A percentile compares a stretch with the other conserved stretches of the same genome.
Evolutionary conservation across 1,284 basidiomycete species (phyloP).

Genomic region (Naganishia sp.): DNA sequence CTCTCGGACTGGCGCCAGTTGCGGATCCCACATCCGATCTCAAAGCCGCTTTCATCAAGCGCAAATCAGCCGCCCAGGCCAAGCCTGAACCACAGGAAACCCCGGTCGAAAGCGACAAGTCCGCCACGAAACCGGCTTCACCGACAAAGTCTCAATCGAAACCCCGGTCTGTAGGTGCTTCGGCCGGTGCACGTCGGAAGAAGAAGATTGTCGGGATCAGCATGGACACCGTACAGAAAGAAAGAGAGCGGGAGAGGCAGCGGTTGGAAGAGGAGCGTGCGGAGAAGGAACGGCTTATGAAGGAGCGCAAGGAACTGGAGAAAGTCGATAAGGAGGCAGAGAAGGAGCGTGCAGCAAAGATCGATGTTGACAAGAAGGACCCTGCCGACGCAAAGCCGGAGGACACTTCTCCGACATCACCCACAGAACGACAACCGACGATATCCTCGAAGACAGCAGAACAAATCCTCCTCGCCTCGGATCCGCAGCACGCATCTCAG

Average conservation of each 20-base stretch:
- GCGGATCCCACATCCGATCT: constrained; percentile 1
- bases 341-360: not conserved
- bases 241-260: constrained; percentile 13
- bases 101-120: not conserved
- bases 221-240: constrained; percentile 21
- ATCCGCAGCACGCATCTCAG: constrained; percentile 6
- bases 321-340: not conserved
- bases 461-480: constrained; percentile 13
- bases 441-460: constrained; percentile 27
- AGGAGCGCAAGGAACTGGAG: constrained; percentile 13
- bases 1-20: constrained; percentile 4
- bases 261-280: constrained; percentile 1
- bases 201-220: constrained; percentile 35
- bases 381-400: not conserved
- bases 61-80: not conserved
- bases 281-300: constrained; percentile 30
- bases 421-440: not conserved
- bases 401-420: not conserved
- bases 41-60: constrained; percentile 19
- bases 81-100: not conserved
- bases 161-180: not conserved
- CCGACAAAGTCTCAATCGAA: not conserved
- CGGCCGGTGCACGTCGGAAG: not conserved
- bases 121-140: not conserved
- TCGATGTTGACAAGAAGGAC: not conserved